A percentile compares a stretch with the other conserved stretches of the same genome.
These are phyloP conservation scores for Leptosphaerulina australis DNA, from an alignment of 2,329 filamentous ascomycete species.

Conservation along the genomic window DNA sequence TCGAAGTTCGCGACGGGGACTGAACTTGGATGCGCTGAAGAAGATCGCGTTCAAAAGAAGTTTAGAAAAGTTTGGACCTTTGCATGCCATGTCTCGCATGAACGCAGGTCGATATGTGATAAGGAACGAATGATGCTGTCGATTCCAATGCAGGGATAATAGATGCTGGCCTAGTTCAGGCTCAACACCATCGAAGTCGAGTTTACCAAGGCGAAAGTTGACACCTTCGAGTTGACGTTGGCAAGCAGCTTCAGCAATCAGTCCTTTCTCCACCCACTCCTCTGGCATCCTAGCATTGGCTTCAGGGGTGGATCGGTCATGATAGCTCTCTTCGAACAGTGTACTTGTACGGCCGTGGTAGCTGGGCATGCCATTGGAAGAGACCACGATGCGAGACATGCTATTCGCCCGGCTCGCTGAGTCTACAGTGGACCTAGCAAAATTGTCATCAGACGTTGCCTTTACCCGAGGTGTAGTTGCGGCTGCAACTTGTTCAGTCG, in stretches of 20 bases:
- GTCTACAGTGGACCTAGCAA: conserved; percentile 6
- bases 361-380: conserved; percentile 50
- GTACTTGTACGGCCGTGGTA: conserved; percentile 60
- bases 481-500: background rate
- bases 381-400: conserved; percentile 49
- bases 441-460: conserved; percentile 6
- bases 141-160: conserved; percentile 60
- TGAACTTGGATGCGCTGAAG: conserved; percentile 56
- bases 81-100: conserved; percentile 55
- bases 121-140: conserved; percentile 57
- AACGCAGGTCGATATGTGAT: conserved; percentile 60
- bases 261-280: conserved; percentile 53
- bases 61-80: conserved; percentile 63
- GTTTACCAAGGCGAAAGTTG: conserved; percentile 53
- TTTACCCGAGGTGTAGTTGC: background rate
- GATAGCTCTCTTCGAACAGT: conserved; percentile 53
- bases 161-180: conserved; percentile 60
- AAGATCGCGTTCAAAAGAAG: conserved; percentile 62
- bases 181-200: conserved; percentile 63
- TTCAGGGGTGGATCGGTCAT: conserved; percentile 26
- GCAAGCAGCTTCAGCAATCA: conserved; percentile 57
- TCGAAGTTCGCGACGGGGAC: conserved; percentile 54
- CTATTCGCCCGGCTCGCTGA: conserved; percentile 30
- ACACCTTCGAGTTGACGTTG: conserved; percentile 59
- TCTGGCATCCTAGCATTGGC: conserved; percentile 33